phyloP scores from a whole-genome alignment of 2,329 filamentous ascomycete genomes.

The Diaporthe vaccinii region DNA sequence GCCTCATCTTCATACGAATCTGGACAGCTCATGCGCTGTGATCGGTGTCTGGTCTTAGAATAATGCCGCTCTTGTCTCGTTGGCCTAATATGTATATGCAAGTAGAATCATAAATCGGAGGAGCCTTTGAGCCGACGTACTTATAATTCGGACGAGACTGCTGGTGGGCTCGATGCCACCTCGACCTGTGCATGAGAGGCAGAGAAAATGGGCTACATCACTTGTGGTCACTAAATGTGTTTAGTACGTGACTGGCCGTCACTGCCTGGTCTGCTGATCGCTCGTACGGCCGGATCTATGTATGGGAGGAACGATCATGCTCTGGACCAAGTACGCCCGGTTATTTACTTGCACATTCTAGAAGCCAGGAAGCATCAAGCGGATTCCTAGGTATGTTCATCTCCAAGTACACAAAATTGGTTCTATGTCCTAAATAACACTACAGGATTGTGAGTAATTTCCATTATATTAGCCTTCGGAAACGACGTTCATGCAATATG shows the following conservation, averaged over 20 bases:
- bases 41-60: background rate
- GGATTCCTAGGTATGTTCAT: too few species aligned
- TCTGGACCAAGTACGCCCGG: background rate
- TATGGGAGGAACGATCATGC: background rate
- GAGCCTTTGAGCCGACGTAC: background rate
- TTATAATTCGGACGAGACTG: background rate
- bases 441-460: background rate
- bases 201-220: background rate
- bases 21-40: background rate
- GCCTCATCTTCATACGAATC: background rate
- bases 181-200: background rate
- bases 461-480: background rate
- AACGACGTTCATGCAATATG: background rate
- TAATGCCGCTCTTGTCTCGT: background rate
- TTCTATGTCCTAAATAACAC: background rate
- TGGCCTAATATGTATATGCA: background rate
- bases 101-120: background rate
- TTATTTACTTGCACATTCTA: background rate
- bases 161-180: background rate
- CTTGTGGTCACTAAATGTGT: background rate
- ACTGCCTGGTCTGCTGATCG: background rate
- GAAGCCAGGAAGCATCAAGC: background rate
- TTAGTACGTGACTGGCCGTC: background rate
- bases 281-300: too few species aligned
- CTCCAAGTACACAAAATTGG: background rate